phyloP scores from a whole-genome alignment of 176 grass and related monocot species.

The Avena sativa region DNA sequence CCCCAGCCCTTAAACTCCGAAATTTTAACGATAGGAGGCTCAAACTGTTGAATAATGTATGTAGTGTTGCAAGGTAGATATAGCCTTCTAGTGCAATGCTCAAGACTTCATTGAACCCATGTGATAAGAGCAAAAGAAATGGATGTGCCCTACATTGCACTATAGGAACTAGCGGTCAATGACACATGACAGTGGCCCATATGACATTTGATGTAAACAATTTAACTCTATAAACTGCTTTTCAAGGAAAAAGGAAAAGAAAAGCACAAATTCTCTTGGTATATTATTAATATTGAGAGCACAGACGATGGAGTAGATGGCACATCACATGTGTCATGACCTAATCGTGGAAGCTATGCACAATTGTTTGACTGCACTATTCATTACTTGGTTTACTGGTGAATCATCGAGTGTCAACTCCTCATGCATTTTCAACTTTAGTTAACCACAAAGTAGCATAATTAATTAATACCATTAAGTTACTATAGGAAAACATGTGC shows the following conservation, averaged over 20 bases:
- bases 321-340: constrained; percentile 5
- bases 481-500: background rate
- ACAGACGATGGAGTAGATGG: background rate
- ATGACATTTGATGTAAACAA: background rate
- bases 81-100: constrained; percentile 9
- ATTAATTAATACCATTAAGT: background rate
- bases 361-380: background rate
- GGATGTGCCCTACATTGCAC: background rate
- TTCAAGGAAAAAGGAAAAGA: background rate
- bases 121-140: background rate
- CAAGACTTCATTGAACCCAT: background rate
- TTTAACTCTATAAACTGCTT: background rate
- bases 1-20: background rate
- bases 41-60: background rate
- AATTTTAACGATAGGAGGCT: background rate
- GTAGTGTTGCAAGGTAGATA: constrained; percentile 13
- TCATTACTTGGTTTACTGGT: background rate
- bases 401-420: background rate
- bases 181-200: background rate
- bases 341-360: background rate
- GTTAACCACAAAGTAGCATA: background rate
- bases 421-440: background rate
- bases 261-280: background rate
- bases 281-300: constrained; percentile 5
- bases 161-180: background rate